These are phyloP conservation scores for Coffea canephora DNA, from an alignment of 257 asterid species.

Conservation along the genomic window DNA sequence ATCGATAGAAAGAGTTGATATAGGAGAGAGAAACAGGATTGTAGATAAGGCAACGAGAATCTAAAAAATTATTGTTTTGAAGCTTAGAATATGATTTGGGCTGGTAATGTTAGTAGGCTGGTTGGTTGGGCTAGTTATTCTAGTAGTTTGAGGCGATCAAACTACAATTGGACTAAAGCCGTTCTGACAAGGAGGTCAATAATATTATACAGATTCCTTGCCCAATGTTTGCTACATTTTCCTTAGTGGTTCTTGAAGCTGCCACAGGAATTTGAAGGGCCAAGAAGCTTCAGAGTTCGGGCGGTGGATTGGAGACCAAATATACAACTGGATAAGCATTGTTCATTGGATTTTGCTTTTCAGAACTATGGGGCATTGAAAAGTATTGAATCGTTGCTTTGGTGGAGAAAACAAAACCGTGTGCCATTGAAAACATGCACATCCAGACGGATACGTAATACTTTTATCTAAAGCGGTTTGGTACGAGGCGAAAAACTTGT, in stretches of 20 bases:
- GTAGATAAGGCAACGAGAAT: slow-evolving; percentile 47
- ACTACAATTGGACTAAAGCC: neutral
- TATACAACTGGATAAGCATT: too few relatives aligned
- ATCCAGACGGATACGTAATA: too few relatives aligned
- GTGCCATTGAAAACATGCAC: too few relatives aligned
- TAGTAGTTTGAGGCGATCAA: neutral
- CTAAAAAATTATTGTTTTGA: slow-evolving; percentile 9
- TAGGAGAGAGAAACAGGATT: slow-evolving; percentile 25
- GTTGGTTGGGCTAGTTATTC: neutral
- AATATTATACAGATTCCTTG: neutral
- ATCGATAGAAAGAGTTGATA: slow-evolving; percentile 34
- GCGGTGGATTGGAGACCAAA: too few relatives aligned
- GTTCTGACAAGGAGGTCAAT: neutral
- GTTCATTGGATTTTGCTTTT: too few relatives aligned
- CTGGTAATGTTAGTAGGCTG: slow-evolving; percentile 8
- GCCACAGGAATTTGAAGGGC: neutral
- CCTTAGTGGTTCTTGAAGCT: neutral
- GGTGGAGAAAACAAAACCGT: too few relatives aligned
- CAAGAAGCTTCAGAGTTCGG: too few relatives aligned
- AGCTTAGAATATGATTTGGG: neutral
- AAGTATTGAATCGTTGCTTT: too few relatives aligned
- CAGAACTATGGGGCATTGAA: too few relatives aligned
- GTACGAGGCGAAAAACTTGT: neutral
- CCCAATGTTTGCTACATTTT: neutral
- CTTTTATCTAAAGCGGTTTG: neutral